These are phyloP conservation scores for Aspergillus haitiensis DNA, from an alignment of 495 filamentous ascomycete species.

Conservation along the genomic window DNA sequence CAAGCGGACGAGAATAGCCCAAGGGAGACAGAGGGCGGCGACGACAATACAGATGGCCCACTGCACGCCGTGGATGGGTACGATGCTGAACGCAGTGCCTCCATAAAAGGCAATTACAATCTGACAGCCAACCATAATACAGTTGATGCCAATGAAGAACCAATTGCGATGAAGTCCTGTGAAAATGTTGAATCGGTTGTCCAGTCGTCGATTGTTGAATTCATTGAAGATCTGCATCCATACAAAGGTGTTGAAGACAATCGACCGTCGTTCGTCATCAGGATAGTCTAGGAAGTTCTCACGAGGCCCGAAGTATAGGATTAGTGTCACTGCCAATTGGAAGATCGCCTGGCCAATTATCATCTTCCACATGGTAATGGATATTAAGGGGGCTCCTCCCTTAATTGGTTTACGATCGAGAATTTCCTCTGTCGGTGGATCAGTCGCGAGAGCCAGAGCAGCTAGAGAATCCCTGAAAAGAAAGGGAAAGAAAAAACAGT, in stretches of 20 bases:
- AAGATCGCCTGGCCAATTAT: constrained; percentile 76
- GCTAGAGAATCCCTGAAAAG: constrained; percentile 36
- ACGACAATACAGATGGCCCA: constrained; percentile 53
- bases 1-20: constrained; percentile 63
- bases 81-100: constrained; percentile 63
- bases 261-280: constrained; percentile 52
- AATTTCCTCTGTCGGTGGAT: constrained; percentile 70
- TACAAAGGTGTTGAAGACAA: constrained; percentile 83
- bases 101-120: constrained; percentile 72
- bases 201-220: constrained; percentile 71
- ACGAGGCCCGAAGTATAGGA: constrained; percentile 63
- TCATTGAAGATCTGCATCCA: constrained; percentile 92
- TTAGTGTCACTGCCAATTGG: constrained; percentile 67
- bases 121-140: constrained; percentile 68
- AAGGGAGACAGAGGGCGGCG: constrained; percentile 64
- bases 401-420: constrained; percentile 69
- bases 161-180: constrained; percentile 66
- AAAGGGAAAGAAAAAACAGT: constrained; percentile 67
- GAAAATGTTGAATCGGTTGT: constrained; percentile 79
- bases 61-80: constrained; percentile 57
- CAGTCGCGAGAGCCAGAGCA: constrained; percentile 75
- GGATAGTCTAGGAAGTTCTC: constrained; percentile 49
- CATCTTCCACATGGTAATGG: constrained; percentile 87
- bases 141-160: constrained; percentile 70
- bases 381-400: constrained; percentile 65